Base-by-base conservation (phyloP, 768 basidiomycete species). In the Filobasidium wieringae region DNA sequence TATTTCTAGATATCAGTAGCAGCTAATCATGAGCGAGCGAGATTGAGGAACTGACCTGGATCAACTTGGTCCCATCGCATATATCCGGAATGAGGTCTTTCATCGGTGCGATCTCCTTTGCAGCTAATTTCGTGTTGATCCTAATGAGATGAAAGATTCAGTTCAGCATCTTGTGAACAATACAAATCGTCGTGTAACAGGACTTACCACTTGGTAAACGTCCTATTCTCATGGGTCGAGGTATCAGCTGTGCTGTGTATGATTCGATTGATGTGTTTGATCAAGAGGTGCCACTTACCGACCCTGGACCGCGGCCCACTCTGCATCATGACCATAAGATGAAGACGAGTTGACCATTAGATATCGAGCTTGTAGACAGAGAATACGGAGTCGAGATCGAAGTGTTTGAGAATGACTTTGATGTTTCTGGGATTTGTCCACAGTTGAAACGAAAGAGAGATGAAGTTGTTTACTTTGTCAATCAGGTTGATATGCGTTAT, bases 111-210 rank as follows among this genome's bases (percentile, higher is more conserved):
- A 91, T 82, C 59, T 84, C 85, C 63, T 86, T 80, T 3, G 81
- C 78, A 69, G 96, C 91, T 30, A 99, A 80, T 71, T 93, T 92
- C 8, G 91, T 88, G 68, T 97, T 99, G 59, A 97, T 78, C 95
- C 93, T 96, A 64, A 58, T 17, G 12, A 9, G 26, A 49, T 30
- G 51, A 43, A 32, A 27, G 30, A 14, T 11, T 32, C 15, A 14
- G 22, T 1, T 9, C 26, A 17, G 24, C 33, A 31, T 22, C 41
- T 9, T 39, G 6, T 12, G 1, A 26, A 32, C 34, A 30, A 7
- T 15, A 30, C 1, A 34, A 1, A 53, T 2, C 22, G 33, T n/a
- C 36, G 34, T 24, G 5, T n/a, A 33, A 11, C 53, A 14, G 17
- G 36, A 53, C 64, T 43, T 32, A 72, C 71, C 71, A 72, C 67